Evolutionary conservation across 495 filamentous ascomycete genomes (phyloP), one percentile per base, ranked within the genome.

Genomic region (Echria macrotheca): DNA sequence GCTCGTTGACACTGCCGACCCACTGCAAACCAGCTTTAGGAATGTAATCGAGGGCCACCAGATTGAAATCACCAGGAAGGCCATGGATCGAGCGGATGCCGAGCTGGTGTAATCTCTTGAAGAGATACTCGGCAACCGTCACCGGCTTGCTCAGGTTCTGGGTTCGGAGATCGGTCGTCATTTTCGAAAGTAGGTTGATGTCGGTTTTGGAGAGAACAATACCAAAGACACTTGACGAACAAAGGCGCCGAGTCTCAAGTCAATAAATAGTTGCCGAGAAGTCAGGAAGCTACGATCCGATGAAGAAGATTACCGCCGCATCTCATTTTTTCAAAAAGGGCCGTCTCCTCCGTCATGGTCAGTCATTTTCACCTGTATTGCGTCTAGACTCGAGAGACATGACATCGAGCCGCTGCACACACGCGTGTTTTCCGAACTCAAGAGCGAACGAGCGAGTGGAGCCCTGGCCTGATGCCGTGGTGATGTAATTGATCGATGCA

Each of bases 1-100:
- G 76, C 60, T 90, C 86, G 57, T 91, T 90, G 53, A 78, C 81
- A 63, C 83, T 89, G 45, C 87, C 87, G 15, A 89, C 79, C 86
- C 87, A 91, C 55, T 79, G 72, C 7, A 91, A 64, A 3, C 79
- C 82, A 35, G 69, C 63, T 28, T 79, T 78, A 19, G 74, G 72
- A 29, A 89, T 57, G 58, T 80, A 83, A 65, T 90, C 87, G 11
- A 89, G 70, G 4, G 80, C 69, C 2, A 76, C 71, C 18, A 91
- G 71, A 58, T 88, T 88, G 67, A 82, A 90, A 63, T 91, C 87
- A 0, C 87, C 86, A n/a, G 84, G 84, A 2, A 88, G 69, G 15
- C 84, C 84, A 54, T 84, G 81, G 50, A 88, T 64, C 17, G 82
- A 81, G 12, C 76, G 69, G 22, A 89, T 73, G 42, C 86, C 85